Conservation (phyloP, 2,329 filamentous ascomycete species). For the Colletotrichum aenigma region DNA sequence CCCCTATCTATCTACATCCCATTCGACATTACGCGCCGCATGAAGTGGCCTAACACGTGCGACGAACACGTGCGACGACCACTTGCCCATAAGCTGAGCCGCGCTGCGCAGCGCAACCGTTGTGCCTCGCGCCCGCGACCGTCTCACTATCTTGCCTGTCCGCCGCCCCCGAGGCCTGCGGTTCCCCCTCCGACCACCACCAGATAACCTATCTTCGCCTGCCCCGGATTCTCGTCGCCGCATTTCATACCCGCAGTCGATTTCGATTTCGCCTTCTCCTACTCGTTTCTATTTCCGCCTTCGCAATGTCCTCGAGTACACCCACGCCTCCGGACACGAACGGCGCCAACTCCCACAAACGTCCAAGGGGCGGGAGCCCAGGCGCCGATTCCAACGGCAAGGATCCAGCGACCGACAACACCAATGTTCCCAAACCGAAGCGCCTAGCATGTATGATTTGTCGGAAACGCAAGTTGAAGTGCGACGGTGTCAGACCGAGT, state of each 20-base stretch:
- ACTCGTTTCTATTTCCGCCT: not conserved
- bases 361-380: slow-evolving; percentile 15
- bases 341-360: slow-evolving; percentile 15
- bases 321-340: slow-evolving; percentile 23
- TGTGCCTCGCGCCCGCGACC: not conserved
- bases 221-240: not conserved
- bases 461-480: slow-evolving; percentile 88
- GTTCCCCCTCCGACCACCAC: not conserved
- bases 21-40: not conserved
- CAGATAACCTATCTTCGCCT: not conserved
- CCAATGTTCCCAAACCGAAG: slow-evolving; percentile 78
- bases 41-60: not conserved
- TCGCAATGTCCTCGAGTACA: slow-evolving; percentile 21
- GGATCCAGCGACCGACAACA: slow-evolving; percentile 54
- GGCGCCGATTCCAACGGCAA: slow-evolving; percentile 41
- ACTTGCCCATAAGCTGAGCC: not conserved
- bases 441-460: slow-evolving; percentile 95
- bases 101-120: not conserved
- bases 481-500: slow-evolving; percentile 82
- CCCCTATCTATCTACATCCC: not conserved
- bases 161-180: not conserved
- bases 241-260: not conserved
- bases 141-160: not conserved
- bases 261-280: not conserved
- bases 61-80: not conserved